Conservation (phyloP, 2,329 filamentous ascomycete genomes). For the Fusarium sp. region DNA sequence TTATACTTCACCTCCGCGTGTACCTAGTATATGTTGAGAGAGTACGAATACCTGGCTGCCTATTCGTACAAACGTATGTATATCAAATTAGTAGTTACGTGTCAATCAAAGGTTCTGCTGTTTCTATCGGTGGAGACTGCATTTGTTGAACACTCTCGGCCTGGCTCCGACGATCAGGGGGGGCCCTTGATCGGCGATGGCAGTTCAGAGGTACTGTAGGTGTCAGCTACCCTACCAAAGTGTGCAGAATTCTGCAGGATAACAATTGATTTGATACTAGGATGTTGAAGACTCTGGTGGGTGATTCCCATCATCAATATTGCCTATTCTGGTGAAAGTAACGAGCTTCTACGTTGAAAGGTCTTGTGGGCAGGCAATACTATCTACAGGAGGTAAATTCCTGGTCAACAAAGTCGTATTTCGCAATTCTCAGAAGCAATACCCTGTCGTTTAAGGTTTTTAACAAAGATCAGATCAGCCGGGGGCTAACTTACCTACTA, state of each 20-base stretch:
- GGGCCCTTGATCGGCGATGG: conserved; percentile 25
- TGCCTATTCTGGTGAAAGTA: conserved; percentile 4
- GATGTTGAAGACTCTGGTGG: neutral
- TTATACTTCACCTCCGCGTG: conserved; percentile 7
- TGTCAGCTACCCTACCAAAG: conserved; percentile 28
- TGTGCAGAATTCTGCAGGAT: conserved; percentile 9
- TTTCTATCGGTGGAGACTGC: conserved; percentile 16
- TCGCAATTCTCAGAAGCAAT: conserved; percentile 5
- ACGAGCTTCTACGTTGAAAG: conserved; percentile 7
- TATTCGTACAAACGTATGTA: neutral
- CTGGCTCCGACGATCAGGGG: conserved; percentile 36
- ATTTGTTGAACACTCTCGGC: conserved; percentile 25
- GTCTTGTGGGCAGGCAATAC: neutral
- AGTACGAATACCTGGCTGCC: neutral
- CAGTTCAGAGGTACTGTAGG: conserved; percentile 12
- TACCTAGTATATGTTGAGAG: neutral
- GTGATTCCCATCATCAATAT: neutral
- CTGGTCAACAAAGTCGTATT: neutral
- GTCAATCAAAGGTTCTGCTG: conserved; percentile 7
- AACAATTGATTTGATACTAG: conserved; percentile 1
- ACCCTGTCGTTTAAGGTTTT: conserved; percentile 36
- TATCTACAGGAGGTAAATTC: neutral
- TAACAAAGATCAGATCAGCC: conserved; percentile 39
- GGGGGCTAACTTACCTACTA: neutral
- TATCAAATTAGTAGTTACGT: neutral